Percentiles rank a stretch among this genome's conserved stretches.
Evolutionary conservation across 2,329 filamentous ascomycete species (phyloP).

Genomic region (Exserohilum turcica): DNA sequence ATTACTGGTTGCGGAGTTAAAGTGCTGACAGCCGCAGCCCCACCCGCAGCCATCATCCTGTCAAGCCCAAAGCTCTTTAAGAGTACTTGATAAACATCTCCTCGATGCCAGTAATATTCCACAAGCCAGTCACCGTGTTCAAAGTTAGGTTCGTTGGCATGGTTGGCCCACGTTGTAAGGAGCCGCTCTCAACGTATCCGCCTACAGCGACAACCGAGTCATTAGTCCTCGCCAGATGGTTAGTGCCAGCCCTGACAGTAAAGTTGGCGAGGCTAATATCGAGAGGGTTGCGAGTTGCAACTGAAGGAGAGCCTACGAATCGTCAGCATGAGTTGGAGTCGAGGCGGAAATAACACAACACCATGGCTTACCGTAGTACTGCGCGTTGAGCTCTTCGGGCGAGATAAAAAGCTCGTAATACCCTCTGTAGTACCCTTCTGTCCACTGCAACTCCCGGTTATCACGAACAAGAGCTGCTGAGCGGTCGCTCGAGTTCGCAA

Average conservation of each 20-base stretch:
- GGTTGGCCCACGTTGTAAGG: slow-evolving; percentile 50
- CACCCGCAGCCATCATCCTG: neutral
- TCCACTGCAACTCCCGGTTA: slow-evolving; percentile 71
- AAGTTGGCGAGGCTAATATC: slow-evolving; percentile 72
- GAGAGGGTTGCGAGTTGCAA: slow-evolving; percentile 63
- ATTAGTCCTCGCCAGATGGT: slow-evolving; percentile 57
- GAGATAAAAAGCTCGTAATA: slow-evolving; percentile 68
- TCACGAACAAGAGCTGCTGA: slow-evolving; percentile 45
- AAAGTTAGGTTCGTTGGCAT: slow-evolving; percentile 41
- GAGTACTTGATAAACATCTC: slow-evolving; percentile 36
- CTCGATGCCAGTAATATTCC: slow-evolving; percentile 35
- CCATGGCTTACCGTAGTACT: slow-evolving; percentile 61
- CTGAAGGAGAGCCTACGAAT: slow-evolving; percentile 54
- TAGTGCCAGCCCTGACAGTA: slow-evolving; percentile 65
- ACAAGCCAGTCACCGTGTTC: slow-evolving; percentile 35
- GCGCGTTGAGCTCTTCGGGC: slow-evolving; percentile 61
- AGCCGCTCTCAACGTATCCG: slow-evolving; percentile 59
- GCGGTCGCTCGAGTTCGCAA: slow-evolving; percentile 55
- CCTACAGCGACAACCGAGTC: slow-evolving; percentile 43
- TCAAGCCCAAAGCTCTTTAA: slow-evolving; percentile 22
- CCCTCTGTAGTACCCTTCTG: slow-evolving; percentile 72
- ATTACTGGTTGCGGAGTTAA: neutral
- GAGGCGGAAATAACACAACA: neutral
- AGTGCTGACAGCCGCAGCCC: neutral
- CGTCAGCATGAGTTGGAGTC: neutral